Conservation (phyloP, 169 alveolate genomes). For the Plasmodium gaboni region DNA sequence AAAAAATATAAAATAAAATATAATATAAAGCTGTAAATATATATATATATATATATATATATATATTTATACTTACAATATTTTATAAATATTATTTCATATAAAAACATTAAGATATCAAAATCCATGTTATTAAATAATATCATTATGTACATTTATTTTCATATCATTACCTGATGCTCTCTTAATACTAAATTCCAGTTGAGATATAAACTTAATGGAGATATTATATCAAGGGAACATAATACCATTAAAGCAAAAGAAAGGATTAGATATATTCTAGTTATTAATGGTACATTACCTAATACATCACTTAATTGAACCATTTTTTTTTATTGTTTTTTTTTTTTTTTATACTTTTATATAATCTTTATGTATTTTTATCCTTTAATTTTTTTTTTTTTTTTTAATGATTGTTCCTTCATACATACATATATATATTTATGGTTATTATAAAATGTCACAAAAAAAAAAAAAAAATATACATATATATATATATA, state of each 20-base stretch:
- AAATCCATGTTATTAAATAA: background rate
- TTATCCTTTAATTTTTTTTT: too few species aligned
- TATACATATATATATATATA: background rate
- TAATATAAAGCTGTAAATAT: too few species aligned
- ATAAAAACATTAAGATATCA: background rate
- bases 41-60: background rate
- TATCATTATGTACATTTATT: background rate
- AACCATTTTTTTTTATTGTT: slow-evolving; percentile 45
- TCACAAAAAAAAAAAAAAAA: too few species aligned
- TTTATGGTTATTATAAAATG: too few species aligned
- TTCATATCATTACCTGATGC: slow-evolving; percentile 37
- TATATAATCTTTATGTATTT: too few species aligned
- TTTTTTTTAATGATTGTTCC: background rate
- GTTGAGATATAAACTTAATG: slow-evolving; percentile 88
- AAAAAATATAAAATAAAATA: too few species aligned
- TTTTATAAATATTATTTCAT: background rate
- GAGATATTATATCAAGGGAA: slow-evolving; percentile 88
- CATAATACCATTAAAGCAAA: slow-evolving; percentile 86
- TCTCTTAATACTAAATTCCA: slow-evolving; percentile 88
- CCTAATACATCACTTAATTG: slow-evolving; percentile 53
- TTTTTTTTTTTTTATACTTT: background rate
- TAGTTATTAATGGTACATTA: slow-evolving; percentile 86
- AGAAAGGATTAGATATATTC: slow-evolving; percentile 86
- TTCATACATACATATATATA: background rate
- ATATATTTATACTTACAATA: background rate